Base-by-base conservation (phyloP, 164 flowering plant species). In the Tinospora cordifolia region DNA sequence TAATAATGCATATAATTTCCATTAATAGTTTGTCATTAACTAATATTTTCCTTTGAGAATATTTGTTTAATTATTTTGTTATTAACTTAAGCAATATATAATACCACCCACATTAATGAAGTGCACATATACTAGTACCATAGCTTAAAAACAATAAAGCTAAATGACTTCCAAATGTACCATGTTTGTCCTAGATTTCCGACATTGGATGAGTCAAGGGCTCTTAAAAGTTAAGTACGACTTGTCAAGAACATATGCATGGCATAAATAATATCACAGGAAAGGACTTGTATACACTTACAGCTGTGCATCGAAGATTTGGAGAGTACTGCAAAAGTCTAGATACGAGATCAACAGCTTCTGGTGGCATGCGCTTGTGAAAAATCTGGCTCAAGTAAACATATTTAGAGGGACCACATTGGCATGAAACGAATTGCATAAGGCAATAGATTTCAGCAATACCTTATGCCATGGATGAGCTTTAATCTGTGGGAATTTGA, bases 401-500 rank as follows among this genome's bases (percentile, higher is more conserved):
- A 39, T 1, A 54, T 51, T 63, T 7, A 75, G 67, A 65, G 25
- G 34, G 27, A 21, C 27, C 11, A 36, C 7, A 34, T 14, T 10
- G 9, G 60, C 22, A 54, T 21, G 24, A 54, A 54, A 54, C n/a
- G 24, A 1, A 8, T 54, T n/a, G 9, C 60, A 54, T n/a, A 17
- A 17, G 10, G 30, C n/a, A 75, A 22, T 3, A 21, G 17, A 13
- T 41, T 44, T 34, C 36, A 25, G 30, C 9, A 65, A n/a, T 80
- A 85, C 91, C 88, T 85, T 87, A 77, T 84, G 88, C 88, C 88
- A 87, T 21, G 90, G 88, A 66, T 86, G 87, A 66, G 87, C 89
- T 75, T 84, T 84, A 46, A 83, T 81, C 70, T 83, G 84, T 25
- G 86, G 83, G 63, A 84, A 85, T 75, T 82, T 85, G 69, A 83